Evolutionary conservation across 1,139 yeast species (phyloP).

Genomic region (Yamadazyma mexicana): DNA sequence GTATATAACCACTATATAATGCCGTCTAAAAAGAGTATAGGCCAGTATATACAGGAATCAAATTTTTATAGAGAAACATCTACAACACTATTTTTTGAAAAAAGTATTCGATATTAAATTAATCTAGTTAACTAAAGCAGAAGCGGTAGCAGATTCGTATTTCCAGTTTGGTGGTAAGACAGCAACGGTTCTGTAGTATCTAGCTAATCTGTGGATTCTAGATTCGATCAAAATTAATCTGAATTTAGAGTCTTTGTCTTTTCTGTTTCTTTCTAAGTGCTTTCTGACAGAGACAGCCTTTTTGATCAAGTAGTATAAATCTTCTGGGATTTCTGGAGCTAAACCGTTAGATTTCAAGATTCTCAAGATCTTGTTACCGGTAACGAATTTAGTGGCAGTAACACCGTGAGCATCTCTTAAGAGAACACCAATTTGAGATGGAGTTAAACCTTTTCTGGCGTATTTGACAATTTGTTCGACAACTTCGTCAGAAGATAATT

Average conservation of each 20-base stretch:
- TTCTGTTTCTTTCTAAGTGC: slow-evolving; percentile 99
- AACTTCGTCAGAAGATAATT: slow-evolving; percentile 91
- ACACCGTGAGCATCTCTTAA: slow-evolving; percentile 99
- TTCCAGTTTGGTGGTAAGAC: slow-evolving; percentile 99
- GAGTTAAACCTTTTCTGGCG: slow-evolving; percentile 99
- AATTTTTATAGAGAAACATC: too few species aligned
- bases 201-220: slow-evolving; percentile 99
- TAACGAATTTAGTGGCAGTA: slow-evolving; percentile 93
- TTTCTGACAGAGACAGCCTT: slow-evolving; percentile 99
- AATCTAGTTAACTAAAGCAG: slow-evolving; percentile 94
- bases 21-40: background rate
- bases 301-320: slow-evolving; percentile 97
- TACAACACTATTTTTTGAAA: too few species aligned
- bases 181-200: slow-evolving; percentile 99
- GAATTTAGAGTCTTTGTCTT: slow-evolving; percentile 99
- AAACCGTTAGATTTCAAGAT: slow-evolving; percentile 99
- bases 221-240: slow-evolving; percentile 99
- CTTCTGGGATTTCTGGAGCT: slow-evolving; percentile 99
- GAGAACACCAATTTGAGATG: slow-evolving; percentile 98
- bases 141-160: slow-evolving; percentile 99
- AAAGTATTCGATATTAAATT: slow-evolving; percentile 1
- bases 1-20: too few species aligned
- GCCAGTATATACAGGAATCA: background rate
- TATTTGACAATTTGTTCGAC: slow-evolving; percentile 98
- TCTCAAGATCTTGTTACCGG: slow-evolving; percentile 99